Conservation (phyloP, 805 yeast species). For the Lachancea sp. region DNA sequence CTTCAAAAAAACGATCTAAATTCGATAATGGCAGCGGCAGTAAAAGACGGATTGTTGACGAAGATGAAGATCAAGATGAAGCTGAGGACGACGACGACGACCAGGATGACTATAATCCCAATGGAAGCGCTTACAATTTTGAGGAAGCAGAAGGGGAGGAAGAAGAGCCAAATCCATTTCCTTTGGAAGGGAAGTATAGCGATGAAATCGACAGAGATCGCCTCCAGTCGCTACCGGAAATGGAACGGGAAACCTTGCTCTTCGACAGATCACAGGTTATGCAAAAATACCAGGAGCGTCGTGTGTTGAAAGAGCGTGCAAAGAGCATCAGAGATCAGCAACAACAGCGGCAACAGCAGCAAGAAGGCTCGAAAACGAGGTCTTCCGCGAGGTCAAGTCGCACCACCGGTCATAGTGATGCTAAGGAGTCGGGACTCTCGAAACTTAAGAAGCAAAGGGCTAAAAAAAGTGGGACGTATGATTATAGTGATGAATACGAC, state of each 20-base stretch:
- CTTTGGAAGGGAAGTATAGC: slow-evolving; percentile 85
- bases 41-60: slow-evolving; percentile 32
- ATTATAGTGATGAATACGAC: slow-evolving; percentile 41
- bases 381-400: slow-evolving; percentile 34
- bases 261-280: slow-evolving; percentile 90
- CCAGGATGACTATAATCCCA: slow-evolving; percentile 38
- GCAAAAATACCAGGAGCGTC: slow-evolving; percentile 81
- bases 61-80: slow-evolving; percentile 30
- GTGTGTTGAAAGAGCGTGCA: slow-evolving; percentile 77
- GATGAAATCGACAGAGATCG: slow-evolving; percentile 68
- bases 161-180: slow-evolving; percentile 68
- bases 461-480: slow-evolving; percentile 44
- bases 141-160: slow-evolving; percentile 36
- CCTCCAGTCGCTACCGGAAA: slow-evolving; percentile 72
- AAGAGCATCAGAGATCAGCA: slow-evolving; percentile 37
- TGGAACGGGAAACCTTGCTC: slow-evolving; percentile 83
- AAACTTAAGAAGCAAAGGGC: slow-evolving; percentile 74
- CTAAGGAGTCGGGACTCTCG: slow-evolving; percentile 48
- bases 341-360: slow-evolving; percentile 25
- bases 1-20: slow-evolving; percentile 23
- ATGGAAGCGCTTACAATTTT: slow-evolving; percentile 21
- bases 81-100: slow-evolving; percentile 36
- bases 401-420: slow-evolving; percentile 35
- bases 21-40: slow-evolving; percentile 30
- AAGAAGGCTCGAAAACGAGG: slow-evolving; percentile 23